Evolutionary conservation across 208 protist species (phyloP).

Genomic region (Trypanosoma boissoni): DNA sequence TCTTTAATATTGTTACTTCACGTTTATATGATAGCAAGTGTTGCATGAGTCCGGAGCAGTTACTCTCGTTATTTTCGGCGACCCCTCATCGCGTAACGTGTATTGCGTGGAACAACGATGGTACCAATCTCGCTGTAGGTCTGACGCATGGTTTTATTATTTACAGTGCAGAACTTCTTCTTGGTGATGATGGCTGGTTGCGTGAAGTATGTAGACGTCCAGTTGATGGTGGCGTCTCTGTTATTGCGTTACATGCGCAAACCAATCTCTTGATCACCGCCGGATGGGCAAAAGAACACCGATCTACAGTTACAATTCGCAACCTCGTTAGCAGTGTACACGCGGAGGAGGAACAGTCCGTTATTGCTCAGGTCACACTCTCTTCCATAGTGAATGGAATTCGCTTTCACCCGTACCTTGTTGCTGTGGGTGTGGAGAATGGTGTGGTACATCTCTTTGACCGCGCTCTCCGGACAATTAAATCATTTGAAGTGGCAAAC

Average conservation of each 20-base stretch:
- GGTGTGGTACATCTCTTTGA: slow-evolving; percentile 40
- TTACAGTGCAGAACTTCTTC: slow-evolving; percentile 60
- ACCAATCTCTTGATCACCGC: slow-evolving; percentile 51
- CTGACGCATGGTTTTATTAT: slow-evolving; percentile 56
- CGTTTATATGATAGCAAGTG: too few species aligned
- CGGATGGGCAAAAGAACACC: slow-evolving; percentile 28
- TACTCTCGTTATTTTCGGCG: background rate
- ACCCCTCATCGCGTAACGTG: slow-evolving; percentile 35
- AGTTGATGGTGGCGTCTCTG: slow-evolving; percentile 62
- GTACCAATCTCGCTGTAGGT: slow-evolving; percentile 56
- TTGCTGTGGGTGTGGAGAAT: slow-evolving; percentile 41
- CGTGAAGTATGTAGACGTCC: slow-evolving; percentile 41
- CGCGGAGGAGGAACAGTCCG: background rate
- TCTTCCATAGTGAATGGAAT: slow-evolving; percentile 9
- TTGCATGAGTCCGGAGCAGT: background rate
- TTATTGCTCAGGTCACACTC: slow-evolving; percentile 14
- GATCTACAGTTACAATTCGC: slow-evolving; percentile 10
- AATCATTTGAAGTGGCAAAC: slow-evolving; percentile 13
- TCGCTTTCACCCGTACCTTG: slow-evolving; percentile 31
- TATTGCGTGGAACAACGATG: slow-evolving; percentile 56
- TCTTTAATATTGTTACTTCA: too few species aligned
- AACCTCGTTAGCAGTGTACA: slow-evolving; percentile 10
- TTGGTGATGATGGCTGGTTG: slow-evolving; percentile 23
- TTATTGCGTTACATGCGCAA: slow-evolving; percentile 52
- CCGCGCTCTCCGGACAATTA: slow-evolving; percentile 12